Evolutionary conservation across 1,284 basidiomycete genomes (phyloP), one percentile per base, ranked within the genome.

Genomic region (Cryptococcus sp.): DNA sequence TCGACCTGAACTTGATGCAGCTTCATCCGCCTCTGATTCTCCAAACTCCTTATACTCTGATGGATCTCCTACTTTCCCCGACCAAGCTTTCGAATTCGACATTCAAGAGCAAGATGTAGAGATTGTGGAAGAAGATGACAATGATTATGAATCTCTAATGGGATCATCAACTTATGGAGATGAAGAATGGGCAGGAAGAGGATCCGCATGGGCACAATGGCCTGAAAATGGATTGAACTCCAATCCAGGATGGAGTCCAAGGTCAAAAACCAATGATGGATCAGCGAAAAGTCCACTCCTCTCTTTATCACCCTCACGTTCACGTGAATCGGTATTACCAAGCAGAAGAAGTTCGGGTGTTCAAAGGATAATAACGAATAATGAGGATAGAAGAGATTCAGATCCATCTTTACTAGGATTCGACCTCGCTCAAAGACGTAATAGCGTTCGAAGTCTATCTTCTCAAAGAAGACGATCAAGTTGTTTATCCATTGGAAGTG

Each of bases 11-110:
- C 31, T 55, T 7, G 58, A 63, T 14, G 42, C 42, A 4, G 48
- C 57, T 2, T 62, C 63, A 10, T 57, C 58, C 4, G 52, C 63
- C 5, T 66, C 66, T 13, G 53, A 63, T n/a, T 70, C 68, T 3
- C 68, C 68, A 41, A 64, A 68, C 47, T 70, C 68, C 10, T 58
- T 65, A 6, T 68, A 70, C 48, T 68, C 68, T 4, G 58, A 54
- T 38, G 53, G 51, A 30, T 68, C 66, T 3, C 65, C 68, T 4
- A 57, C 52, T 1, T 63, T 70, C 50, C 55, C 54, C 23, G 57
- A 59, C 30, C 55, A 62, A 13, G 55, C 62, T 10, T 66, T 68
- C 53, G 66, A 68, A 35, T 68, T 23, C 41, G 56, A 60, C 41
- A 43, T 10, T 5, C 43, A 47, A 13, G 50, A 48, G 11, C 43